Percentiles rank a stretch among this genome's conserved stretches.
phyloP scores from a whole-genome alignment of 2,329 filamentous ascomycete genomes.

The Fusarium falciforme region DNA sequence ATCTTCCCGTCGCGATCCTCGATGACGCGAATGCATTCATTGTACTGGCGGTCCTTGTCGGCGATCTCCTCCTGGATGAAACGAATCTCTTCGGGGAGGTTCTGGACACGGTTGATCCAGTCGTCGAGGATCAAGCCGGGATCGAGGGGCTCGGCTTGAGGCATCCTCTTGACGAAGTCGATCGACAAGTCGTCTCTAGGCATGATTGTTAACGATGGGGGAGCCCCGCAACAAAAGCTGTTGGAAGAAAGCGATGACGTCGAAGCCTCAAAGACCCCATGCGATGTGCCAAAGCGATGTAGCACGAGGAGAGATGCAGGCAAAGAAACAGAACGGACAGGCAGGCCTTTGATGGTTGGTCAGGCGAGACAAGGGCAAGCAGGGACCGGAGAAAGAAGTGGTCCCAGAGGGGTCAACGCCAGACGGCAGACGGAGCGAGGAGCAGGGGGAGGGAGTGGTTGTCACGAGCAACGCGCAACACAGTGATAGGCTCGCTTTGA shows the following conservation, averaged over 20 bases:
- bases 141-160: constrained; percentile 70
- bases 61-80: constrained; percentile 87
- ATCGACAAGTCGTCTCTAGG: constrained; percentile 79
- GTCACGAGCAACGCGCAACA: constrained; percentile 47
- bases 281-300: constrained; percentile 27
- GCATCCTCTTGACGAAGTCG: constrained; percentile 76
- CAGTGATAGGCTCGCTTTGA: constrained; percentile 38
- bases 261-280: constrained; percentile 33
- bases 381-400: constrained; percentile 39
- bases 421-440: constrained; percentile 18
- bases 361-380: constrained; percentile 35
- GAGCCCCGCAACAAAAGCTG: constrained; percentile 38
- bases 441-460: constrained; percentile 40
- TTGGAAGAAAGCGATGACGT: constrained; percentile 36
- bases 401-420: constrained; percentile 36
- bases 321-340: constrained; percentile 26
- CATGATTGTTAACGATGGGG: constrained; percentile 70
- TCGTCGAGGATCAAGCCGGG: constrained; percentile 80
- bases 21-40: constrained; percentile 76
- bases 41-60: constrained; percentile 80
- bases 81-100: constrained; percentile 83
- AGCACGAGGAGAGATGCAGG: constrained; percentile 26
- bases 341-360: constrained; percentile 38
- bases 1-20: constrained; percentile 78
- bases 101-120: constrained; percentile 79